These are phyloP conservation scores for Ganoderma sinense DNA, from an alignment of 1,284 basidiomycete genomes.

Conservation along the genomic window DNA sequence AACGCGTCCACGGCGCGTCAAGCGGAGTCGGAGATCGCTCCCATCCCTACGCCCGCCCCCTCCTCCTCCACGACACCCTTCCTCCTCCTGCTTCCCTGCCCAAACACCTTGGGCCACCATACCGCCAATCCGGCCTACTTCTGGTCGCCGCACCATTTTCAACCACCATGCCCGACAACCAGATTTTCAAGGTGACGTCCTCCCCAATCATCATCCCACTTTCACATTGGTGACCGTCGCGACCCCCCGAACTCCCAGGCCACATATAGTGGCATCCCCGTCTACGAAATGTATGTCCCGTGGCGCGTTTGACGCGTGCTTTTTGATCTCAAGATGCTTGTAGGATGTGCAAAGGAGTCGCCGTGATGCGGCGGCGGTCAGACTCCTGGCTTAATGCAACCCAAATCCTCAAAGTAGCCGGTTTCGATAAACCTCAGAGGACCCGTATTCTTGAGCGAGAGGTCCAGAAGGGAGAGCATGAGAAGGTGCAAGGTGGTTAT, in stretches of 20 bases:
- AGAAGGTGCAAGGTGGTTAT: constrained; percentile 99
- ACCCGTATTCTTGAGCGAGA: constrained; percentile 98
- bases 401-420: constrained; percentile 98
- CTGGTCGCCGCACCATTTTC: neutral
- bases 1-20: constrained; percentile 30
- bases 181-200: constrained; percentile 76
- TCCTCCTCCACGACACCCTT: constrained; percentile 10
- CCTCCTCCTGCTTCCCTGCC: neutral
- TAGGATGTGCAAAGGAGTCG: constrained; percentile 94
- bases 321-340: constrained; percentile 43
- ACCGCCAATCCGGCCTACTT: neutral
- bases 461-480: constrained; percentile 98
- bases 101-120: neutral
- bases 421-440: constrained; percentile 98
- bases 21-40: constrained; percentile 14
- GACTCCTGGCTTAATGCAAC: constrained; percentile 99
- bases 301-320: constrained; percentile 44
- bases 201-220: constrained; percentile 24
- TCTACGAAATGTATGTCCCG: constrained; percentile 81
- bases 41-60: constrained; percentile 13
- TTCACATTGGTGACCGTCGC: constrained; percentile 19
- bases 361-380: constrained; percentile 95
- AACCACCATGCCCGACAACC: constrained; percentile 72
- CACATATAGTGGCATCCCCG: constrained; percentile 88
- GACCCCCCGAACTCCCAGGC: constrained; percentile 54